Base-by-base conservation (phyloP, 1,284 basidiomycete genomes). In the Rhodotorula sp. region DNA sequence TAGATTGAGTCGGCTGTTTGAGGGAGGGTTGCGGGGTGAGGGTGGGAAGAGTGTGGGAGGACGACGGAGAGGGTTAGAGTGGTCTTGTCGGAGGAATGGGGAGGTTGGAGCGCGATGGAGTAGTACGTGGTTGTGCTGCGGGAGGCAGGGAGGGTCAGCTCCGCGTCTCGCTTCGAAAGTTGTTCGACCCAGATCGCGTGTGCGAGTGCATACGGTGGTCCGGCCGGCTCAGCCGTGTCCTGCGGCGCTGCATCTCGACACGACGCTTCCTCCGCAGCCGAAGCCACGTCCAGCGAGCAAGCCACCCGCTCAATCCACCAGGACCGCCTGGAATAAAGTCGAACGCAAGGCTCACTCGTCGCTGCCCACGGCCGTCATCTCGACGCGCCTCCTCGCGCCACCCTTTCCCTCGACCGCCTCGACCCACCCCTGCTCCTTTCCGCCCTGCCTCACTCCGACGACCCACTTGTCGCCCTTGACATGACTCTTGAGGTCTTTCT, bases 391-490 rank as follows among this genome's bases (percentile, higher is more conserved):
- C 75, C 84, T 83, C 72, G 84, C 80, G 51, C 82, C 83, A 64
- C 85, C 83, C 78, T 63, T 71, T n/a, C 71, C 72, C 51, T 85
- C 83, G 70, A 81, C 81, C 52, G 90, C 77, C 62, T 83, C 80
- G 66, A 92, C 83, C n/a, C 85, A 81, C 13, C 81, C 81, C 22
- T 58, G 61, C 11, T 19, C 27, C 22, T 29, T 24, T 5, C 47
- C 70, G 84, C 81, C 75, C 88, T 84, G 30, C 89, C 91, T 91
- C 11, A 91, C 78, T 77, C 88, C 92, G 76, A 95, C 82, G 10
- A 89, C 86, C 71, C 94, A 81, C 79, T 92, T 93, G 49, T 85
- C 82, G 51, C 84, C 84, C 15, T 87, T 84, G 57, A 82, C 84
- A 71, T 86, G 82, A 72, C 86, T 84, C 36, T 89, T 11, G 20